A percentile compares a stretch with the other conserved stretches of the same genome.
Evolutionary conservation across 805 yeast genomes (phyloP).

Genomic region (Candida adriatica): DNA sequence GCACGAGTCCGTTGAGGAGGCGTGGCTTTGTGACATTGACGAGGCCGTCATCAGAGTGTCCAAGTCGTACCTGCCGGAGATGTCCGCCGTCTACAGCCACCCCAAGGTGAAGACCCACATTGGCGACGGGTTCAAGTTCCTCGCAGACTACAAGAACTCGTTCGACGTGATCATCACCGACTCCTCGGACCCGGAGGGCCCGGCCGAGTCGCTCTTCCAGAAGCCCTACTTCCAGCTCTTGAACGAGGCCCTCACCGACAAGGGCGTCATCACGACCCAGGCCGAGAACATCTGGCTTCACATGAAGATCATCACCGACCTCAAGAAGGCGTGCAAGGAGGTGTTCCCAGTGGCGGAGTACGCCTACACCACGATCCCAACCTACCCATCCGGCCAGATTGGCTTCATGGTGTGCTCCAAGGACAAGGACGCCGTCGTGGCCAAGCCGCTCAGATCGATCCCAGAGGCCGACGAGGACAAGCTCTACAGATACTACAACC

Average conservation of each 20-base stretch:
- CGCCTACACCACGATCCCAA: constrained; percentile 89
- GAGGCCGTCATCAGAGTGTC: constrained; percentile 86
- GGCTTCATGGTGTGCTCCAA: constrained; percentile 97
- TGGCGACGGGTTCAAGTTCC: constrained; percentile 97
- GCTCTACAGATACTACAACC: constrained; percentile 76
- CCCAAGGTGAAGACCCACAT: constrained; percentile 88
- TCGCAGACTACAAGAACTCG: constrained; percentile 74
- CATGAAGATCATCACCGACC: constrained; percentile 71
- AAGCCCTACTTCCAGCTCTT: constrained; percentile 83
- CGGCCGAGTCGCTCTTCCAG: constrained; percentile 91
- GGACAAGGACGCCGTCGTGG: constrained; percentile 57
- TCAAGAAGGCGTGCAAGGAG: constrained; percentile 73
- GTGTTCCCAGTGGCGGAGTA: constrained; percentile 91
- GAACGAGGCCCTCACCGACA: constrained; percentile 80
- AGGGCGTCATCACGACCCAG: constrained; percentile 90
- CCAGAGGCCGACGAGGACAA: constrained; percentile 54
- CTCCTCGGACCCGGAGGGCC: constrained; percentile 98
- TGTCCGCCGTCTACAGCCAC: constrained; percentile 78
- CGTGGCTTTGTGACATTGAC: constrained; percentile 90
- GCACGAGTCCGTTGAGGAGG: constrained; percentile 81
- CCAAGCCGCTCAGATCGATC: constrained; percentile 61
- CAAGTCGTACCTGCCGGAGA: constrained; percentile 79
- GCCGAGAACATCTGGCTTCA: constrained; percentile 95
- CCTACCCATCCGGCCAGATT: constrained; percentile 94
- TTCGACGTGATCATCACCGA: constrained; percentile 96